Evolutionary conservation across 2,329 filamentous ascomycete species (phyloP), one percentile per base, ranked within the genome.

Genomic region (Aspergillus pseudoglaucus): DNA sequence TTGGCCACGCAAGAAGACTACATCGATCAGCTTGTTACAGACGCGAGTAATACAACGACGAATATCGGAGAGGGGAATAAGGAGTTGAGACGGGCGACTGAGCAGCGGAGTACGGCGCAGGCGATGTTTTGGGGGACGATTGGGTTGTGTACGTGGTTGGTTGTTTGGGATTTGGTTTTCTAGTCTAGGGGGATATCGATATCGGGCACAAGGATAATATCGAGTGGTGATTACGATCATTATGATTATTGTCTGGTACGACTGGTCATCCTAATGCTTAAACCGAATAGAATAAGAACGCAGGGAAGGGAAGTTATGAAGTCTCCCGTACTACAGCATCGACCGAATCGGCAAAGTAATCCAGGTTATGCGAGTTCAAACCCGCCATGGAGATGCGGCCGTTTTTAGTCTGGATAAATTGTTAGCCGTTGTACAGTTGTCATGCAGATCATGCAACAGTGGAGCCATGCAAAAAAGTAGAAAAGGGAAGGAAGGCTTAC

Each of bases 301-400:
- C 22, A 22, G 22, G 22, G 1, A 22, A 49, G 15, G 32, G 44
- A n/a, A 42, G 43, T 51, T 56, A 67, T 44, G 57, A 57, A 22
- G 63, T 67, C 56, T 69, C 67, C 25, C 69, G 61, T 7, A 97
- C 88, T 27, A 91, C 87, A 69, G 85, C 86, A 66, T 96, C 86
- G 10, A 97, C 81, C 1, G 91, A 89, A 69, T 87, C 84, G 42
- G 90, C 93, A 62, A 97, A 87, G 73, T 96, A 95, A 47, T 95
- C 89, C 50, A 97, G 78, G 66, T 97, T 98, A 62, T 84, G 75
- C 22, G 88, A 87, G 71, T 97, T 97, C 57, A 97, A 74, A n/a
- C 93, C 93, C 4, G 93, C 93, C 91, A 98, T 97, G 66, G 88
- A 94, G 71, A 97, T 95, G 43, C 93, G 86, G 18, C 93, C 93